These are phyloP conservation scores for Colletotrichum liaoningense DNA, from an alignment of 2,329 filamentous ascomycete species.

Conservation along the genomic window DNA sequence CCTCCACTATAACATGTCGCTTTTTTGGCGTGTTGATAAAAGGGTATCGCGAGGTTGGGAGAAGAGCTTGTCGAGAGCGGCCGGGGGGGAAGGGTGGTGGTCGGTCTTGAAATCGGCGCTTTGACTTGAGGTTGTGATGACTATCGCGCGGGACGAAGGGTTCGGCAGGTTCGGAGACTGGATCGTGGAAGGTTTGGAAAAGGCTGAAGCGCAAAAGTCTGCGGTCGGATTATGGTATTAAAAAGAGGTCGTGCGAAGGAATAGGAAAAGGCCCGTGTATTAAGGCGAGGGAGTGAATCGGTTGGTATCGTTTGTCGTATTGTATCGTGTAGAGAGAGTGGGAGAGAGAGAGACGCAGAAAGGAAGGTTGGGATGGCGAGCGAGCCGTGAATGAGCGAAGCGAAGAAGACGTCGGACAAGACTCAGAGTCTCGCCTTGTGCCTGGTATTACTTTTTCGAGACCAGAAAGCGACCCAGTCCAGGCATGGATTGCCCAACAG, in stretches of 20 bases:
- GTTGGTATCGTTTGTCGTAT: slow-evolving; percentile 12
- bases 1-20: slow-evolving; percentile 28
- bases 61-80: neutral
- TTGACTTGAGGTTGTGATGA: slow-evolving; percentile 20
- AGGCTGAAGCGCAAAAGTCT: slow-evolving; percentile 24
- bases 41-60: neutral
- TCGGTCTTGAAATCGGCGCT: slow-evolving; percentile 21
- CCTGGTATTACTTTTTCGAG: slow-evolving; percentile 31
- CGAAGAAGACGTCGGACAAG: slow-evolving; percentile 14
- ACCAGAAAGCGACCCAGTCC: slow-evolving; percentile 21
- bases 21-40: neutral
- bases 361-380: slow-evolving; percentile 20
- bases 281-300: slow-evolving; percentile 8
- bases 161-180: slow-evolving; percentile 20
- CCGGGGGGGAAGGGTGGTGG: neutral
- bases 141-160: neutral
- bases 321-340: slow-evolving; percentile 17
- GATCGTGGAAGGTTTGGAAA: slow-evolving; percentile 15
- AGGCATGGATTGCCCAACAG: slow-evolving; percentile 8
- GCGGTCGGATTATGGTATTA: slow-evolving; percentile 23
- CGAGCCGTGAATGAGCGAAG: slow-evolving; percentile 28
- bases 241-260: slow-evolving; percentile 30
- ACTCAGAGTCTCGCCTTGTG: slow-evolving; percentile 18
- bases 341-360: slow-evolving; percentile 26
- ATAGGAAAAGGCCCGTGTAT: slow-evolving; percentile 26